Evolutionary conservation across 352 stramenopile genomes (phyloP).

Genomic region (Phytophthora ramorum): DNA sequence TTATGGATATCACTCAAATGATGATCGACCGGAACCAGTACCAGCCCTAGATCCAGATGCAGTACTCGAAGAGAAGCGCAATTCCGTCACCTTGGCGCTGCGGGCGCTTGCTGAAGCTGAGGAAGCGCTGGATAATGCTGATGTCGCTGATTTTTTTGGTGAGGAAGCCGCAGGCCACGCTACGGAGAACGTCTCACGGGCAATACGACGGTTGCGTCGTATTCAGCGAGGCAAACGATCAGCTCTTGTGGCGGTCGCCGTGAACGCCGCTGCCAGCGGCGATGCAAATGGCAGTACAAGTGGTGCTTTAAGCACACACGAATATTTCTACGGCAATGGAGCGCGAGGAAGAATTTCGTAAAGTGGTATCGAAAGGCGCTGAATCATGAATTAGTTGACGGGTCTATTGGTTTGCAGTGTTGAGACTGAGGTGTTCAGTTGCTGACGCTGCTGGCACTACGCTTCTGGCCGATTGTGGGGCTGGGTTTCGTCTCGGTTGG

Average conservation of each 20-base stretch:
- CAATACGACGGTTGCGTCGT: constrained; percentile 41
- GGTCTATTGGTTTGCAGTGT: too few relatives aligned
- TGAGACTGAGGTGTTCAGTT: not conserved
- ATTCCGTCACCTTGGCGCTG: constrained; percentile 38
- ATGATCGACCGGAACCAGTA: constrained; percentile 1
- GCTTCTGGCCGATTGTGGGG: constrained; percentile 33
- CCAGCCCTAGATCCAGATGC: constrained; percentile 10
- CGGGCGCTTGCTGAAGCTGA: constrained; percentile 45
- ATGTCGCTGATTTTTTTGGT: constrained; percentile 47
- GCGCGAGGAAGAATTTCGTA: constrained; percentile 17
- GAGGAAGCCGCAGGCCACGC: constrained; percentile 30
- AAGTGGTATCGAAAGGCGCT: not conserved
- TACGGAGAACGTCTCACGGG: constrained; percentile 29
- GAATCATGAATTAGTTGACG: not conserved
- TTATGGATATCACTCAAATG: constrained; percentile 10
- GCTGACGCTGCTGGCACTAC: constrained; percentile 24
- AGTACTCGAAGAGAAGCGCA: constrained; percentile 34
- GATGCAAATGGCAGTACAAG: constrained; percentile 16
- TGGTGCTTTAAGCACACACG: constrained; percentile 27
- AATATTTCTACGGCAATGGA: constrained; percentile 46
- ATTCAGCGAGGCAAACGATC: constrained; percentile 56
- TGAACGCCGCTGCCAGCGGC: constrained; percentile 18
- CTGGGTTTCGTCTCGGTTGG: constrained; percentile 9
- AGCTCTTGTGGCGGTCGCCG: constrained; percentile 30
- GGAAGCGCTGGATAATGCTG: constrained; percentile 47